phyloP scores from a whole-genome alignment of 2,329 filamentous ascomycete species.

The Geosmithia putterillii region DNA sequence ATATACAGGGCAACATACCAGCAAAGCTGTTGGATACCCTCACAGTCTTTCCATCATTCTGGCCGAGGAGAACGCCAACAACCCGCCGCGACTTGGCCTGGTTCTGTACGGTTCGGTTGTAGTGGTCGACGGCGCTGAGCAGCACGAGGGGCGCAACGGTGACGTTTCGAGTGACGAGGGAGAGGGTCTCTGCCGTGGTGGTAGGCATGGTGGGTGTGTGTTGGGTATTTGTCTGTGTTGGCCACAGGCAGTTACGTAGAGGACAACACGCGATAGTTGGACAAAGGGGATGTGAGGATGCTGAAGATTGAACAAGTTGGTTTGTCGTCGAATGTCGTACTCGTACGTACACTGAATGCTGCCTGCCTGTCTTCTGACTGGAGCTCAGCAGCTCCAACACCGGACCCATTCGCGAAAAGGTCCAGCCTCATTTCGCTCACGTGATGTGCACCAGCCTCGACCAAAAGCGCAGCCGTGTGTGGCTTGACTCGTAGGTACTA shows the following conservation, averaged over 20 bases:
- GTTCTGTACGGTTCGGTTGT: constrained; percentile 82
- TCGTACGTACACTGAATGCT: constrained; percentile 14
- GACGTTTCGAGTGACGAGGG: constrained; percentile 86
- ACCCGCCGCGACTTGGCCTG: constrained; percentile 69
- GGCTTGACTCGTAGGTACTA: neutral
- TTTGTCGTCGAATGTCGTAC: neutral
- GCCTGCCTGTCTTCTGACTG: constrained; percentile 1
- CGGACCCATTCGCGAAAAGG: neutral
- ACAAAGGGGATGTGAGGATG: neutral
- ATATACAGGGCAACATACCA: constrained; percentile 39
- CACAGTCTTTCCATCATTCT: constrained; percentile 93
- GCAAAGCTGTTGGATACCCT: constrained; percentile 98
- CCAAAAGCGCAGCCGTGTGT: neutral
- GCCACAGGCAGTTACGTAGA: neutral
- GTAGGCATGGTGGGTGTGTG: constrained; percentile 61
- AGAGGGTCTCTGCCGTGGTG: constrained; percentile 92
- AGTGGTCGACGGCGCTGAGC: constrained; percentile 96
- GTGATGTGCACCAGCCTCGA: neutral
- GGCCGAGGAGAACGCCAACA: constrained; percentile 85
- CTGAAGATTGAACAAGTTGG: neutral
- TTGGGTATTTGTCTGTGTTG: constrained; percentile 1
- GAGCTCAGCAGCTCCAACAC: neutral
- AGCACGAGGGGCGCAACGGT: constrained; percentile 96
- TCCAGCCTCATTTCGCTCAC: constrained; percentile 2
- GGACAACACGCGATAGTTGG: neutral